phyloP scores from a whole-genome alignment of 257 asterid species.

The Lavandula angustifolia region DNA sequence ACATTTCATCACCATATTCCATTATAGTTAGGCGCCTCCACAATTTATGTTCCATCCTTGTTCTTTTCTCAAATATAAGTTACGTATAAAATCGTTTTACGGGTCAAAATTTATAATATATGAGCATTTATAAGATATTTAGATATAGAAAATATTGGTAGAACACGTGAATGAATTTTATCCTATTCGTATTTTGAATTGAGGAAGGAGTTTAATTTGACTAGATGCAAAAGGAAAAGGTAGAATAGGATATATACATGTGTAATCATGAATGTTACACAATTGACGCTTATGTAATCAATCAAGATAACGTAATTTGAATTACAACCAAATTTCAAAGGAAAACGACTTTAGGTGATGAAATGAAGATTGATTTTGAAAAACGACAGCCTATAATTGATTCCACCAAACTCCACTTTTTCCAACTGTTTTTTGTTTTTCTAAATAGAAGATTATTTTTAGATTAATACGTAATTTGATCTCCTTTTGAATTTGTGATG shows the following conservation, averaged over 20 bases:
- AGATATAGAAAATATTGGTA: too few species aligned
- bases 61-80: too few species aligned
- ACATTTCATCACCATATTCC: constrained; percentile 8
- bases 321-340: constrained; percentile 25
- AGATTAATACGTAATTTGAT: too few species aligned
- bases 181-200: too few species aligned
- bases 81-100: too few species aligned
- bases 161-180: too few species aligned
- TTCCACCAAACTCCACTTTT: constrained; percentile 21
- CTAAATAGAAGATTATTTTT: too few species aligned
- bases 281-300: constrained; percentile 21
- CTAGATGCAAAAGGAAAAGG: constrained; percentile 29
- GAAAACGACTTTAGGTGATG: constrained; percentile 26
- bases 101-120: too few species aligned
- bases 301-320: constrained; percentile 29
- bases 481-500: too few species aligned
- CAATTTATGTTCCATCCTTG: background rate
- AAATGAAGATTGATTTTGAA: constrained; percentile 13
- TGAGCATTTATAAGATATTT: too few species aligned
- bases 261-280: constrained; percentile 26
- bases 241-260: background rate
- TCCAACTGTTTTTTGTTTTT: background rate
- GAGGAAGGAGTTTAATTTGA: background rate
- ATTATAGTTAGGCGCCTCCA: constrained; percentile 16
- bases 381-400: background rate